These are phyloP conservation scores for Castanea sativa DNA, from an alignment of 306 rosid species.

Conservation along the genomic window DNA sequence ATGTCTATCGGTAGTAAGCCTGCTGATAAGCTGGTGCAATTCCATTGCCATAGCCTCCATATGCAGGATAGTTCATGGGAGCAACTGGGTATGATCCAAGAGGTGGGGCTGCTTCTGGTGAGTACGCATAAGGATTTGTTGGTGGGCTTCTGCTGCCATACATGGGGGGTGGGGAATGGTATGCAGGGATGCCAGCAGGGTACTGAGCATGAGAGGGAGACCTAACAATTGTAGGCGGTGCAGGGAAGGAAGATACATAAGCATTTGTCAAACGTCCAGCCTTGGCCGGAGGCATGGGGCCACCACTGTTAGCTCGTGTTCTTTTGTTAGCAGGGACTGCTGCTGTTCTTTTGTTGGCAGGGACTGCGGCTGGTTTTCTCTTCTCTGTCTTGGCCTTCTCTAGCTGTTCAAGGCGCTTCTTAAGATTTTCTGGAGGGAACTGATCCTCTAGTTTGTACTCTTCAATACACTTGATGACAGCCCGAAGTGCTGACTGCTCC, in stretches of 20 bases:
- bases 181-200: slow-evolving; percentile 84
- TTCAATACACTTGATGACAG: slow-evolving; percentile 92
- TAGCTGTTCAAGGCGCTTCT: slow-evolving; percentile 94
- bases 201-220: slow-evolving; percentile 94
- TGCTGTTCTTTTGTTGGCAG: slow-evolving; percentile 96
- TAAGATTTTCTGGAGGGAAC: slow-evolving; percentile 88
- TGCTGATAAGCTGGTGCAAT: slow-evolving; percentile 97
- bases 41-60: slow-evolving; percentile 81
- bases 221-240: slow-evolving; percentile 78
- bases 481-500: slow-evolving; percentile 92
- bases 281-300: slow-evolving; percentile 99
- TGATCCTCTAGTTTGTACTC: slow-evolving; percentile 89
- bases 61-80: slow-evolving; percentile 89
- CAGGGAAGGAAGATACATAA: slow-evolving; percentile 94
- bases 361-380: slow-evolving; percentile 70
- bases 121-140: slow-evolving; percentile 67
- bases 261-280: slow-evolving; percentile 98
- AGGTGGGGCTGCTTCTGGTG: slow-evolving; percentile 86
- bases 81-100: slow-evolving; percentile 68
- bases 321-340: slow-evolving; percentile 94
- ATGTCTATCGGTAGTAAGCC: slow-evolving; percentile 99
- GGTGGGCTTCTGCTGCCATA: slow-evolving; percentile 98
- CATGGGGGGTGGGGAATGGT: slow-evolving; percentile 94
- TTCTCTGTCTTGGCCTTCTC: slow-evolving; percentile 94
- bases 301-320: slow-evolving; percentile 88